Evolutionary conservation across 805 yeast species (phyloP).

Genomic region (Barnettozyma botsteinii): DNA sequence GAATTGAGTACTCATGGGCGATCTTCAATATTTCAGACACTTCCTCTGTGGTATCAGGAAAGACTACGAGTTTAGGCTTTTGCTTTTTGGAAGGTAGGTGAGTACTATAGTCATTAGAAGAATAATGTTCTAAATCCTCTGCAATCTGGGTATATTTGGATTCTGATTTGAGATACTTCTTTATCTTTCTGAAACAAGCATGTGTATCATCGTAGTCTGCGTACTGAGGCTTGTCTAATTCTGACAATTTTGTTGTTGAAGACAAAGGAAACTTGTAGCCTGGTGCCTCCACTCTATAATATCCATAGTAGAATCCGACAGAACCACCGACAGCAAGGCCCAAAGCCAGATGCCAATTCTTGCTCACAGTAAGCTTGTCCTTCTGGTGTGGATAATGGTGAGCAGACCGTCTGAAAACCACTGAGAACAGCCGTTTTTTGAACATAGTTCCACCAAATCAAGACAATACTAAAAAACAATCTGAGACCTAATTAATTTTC

Average conservation of each 20-base stretch:
- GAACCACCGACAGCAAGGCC: conserved; percentile 11
- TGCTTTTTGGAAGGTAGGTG: conserved; percentile 44
- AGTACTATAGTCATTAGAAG: conserved; percentile 44
- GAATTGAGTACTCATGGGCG: conserved; percentile 47
- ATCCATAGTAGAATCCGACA: conserved; percentile 13
- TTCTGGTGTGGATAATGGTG: conserved; percentile 8
- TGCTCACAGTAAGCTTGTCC: conserved; percentile 1
- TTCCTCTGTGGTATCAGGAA: conserved; percentile 50
- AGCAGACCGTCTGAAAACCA: neutral
- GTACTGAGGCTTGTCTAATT: conserved; percentile 14
- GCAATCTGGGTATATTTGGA: conserved; percentile 25
- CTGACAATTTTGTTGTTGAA: conserved; percentile 17
- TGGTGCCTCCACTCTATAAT: conserved; percentile 11
- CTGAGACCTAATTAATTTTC: too few relatives aligned
- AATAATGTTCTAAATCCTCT: conserved; percentile 36
- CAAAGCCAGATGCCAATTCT: conserved; percentile 2
- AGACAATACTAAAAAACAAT: too few relatives aligned
- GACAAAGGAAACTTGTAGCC: conserved; percentile 14
- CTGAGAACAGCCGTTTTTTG: neutral
- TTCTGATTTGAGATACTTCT: conserved; percentile 7
- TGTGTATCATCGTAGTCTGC: conserved; percentile 11
- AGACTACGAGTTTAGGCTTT: conserved; percentile 35
- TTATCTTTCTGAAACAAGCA: conserved; percentile 13
- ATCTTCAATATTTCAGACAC: conserved; percentile 50
- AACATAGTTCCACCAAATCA: too few relatives aligned